These are phyloP conservation scores for Senecio squalidus DNA, from an alignment of 140 eudicot species.

Conservation along the genomic window DNA sequence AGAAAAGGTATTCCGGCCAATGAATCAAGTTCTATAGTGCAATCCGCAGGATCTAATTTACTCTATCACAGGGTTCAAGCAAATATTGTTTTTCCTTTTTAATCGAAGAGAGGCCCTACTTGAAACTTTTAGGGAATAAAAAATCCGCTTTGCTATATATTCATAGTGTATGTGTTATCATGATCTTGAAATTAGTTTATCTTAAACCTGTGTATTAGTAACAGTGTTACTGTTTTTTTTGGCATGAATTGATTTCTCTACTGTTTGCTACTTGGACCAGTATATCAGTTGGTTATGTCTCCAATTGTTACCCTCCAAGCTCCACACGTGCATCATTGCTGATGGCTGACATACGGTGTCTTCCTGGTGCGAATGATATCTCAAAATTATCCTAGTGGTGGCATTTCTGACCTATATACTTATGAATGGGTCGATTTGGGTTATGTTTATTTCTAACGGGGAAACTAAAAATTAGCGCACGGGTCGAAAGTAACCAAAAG, in stretches of 20 bases:
- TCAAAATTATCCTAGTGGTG: slow-evolving; percentile 2
- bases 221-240: too few relatives aligned
- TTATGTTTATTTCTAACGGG: not conserved
- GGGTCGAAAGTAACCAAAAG: not conserved
- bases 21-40: not conserved
- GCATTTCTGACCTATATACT: not conserved
- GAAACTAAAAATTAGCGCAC: not conserved
- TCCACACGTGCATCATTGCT: slow-evolving; percentile 52
- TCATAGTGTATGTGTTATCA: not conserved
- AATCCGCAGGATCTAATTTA: not conserved
- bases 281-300: slow-evolving; percentile 77
- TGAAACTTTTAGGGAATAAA: too few relatives aligned
- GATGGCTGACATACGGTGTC: slow-evolving; percentile 94
- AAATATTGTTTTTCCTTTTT: not conserved
- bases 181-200: slow-evolving; percentile 3
- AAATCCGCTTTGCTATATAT: too few relatives aligned
- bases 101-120: not conserved
- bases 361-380: slow-evolving; percentile 67
- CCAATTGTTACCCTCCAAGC: slow-evolving; percentile 78
- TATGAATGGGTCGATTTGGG: not conserved
- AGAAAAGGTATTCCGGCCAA: not conserved
- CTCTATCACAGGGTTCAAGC: not conserved
- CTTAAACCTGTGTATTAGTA: not conserved
- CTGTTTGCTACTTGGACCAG: slow-evolving; percentile 39
- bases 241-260: slow-evolving; percentile 7